phyloP scores from a whole-genome alignment of 306 rosid species.

The Malus asiatica region DNA sequence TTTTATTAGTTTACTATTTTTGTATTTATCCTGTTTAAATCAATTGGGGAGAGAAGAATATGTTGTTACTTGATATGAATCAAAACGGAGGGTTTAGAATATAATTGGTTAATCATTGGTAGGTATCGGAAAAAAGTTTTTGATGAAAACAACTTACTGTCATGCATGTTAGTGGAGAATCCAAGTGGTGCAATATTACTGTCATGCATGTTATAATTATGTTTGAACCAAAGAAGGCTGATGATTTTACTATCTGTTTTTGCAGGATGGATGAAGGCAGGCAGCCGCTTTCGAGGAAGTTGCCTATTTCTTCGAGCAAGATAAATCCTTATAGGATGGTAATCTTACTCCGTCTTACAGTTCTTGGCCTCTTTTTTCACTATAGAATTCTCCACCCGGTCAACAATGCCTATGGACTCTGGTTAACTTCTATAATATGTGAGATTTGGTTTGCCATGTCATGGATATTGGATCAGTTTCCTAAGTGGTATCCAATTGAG shows the following conservation, averaged over 20 bases:
- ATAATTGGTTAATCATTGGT: not conserved
- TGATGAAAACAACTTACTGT: not conserved
- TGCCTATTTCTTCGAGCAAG: conserved; percentile 82
- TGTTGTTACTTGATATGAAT: not conserved
- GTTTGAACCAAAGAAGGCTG: not conserved
- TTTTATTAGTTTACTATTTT: not conserved
- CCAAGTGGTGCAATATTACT: not conserved
- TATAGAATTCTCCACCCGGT: conserved; percentile 90
- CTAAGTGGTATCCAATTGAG: conserved; percentile 75
- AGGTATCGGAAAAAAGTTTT: not conserved
- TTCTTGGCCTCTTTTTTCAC: conserved; percentile 78
- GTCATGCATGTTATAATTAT: not conserved
- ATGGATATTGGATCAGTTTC: conserved; percentile 92
- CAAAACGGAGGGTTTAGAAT: not conserved
- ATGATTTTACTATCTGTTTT: not conserved
- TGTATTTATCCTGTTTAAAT: not conserved
- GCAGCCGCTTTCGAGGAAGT: conserved; percentile 80
- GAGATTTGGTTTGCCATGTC: conserved; percentile 94
- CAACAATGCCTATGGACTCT: conserved; percentile 60
- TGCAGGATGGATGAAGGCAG: conserved; percentile 93
- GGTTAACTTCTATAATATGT: conserved; percentile 89
- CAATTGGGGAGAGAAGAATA: not conserved
- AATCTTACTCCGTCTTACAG: conserved; percentile 57
- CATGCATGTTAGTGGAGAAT: not conserved
- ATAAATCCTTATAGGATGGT: conserved; percentile 81